phyloP scores from a whole-genome alignment of 352 stramenopile genomes.

The Globisporangium irregulare region DNA sequence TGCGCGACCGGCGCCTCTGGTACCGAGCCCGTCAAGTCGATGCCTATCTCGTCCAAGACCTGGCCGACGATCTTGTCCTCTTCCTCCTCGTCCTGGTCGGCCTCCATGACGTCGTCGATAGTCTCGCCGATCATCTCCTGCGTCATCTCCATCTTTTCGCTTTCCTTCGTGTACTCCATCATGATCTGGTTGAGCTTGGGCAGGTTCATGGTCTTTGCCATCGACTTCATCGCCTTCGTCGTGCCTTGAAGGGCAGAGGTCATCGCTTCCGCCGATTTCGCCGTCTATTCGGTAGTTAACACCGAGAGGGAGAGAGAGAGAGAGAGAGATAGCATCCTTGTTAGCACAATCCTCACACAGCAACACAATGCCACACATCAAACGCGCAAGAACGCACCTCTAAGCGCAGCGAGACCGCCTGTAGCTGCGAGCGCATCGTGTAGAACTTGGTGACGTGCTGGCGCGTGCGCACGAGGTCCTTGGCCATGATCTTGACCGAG shows the following conservation, averaged over 20 bases:
- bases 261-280: slow-evolving; percentile 97
- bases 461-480: slow-evolving; percentile 94
- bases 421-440: slow-evolving; percentile 96
- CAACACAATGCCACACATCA: background rate
- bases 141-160: slow-evolving; percentile 97
- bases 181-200: slow-evolving; percentile 97
- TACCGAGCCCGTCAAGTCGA: slow-evolving; percentile 91
- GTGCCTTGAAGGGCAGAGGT: slow-evolving; percentile 80
- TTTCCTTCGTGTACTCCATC: slow-evolving; percentile 97
- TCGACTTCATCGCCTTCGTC: slow-evolving; percentile 80
- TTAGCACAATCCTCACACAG: background rate
- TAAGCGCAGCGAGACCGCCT: slow-evolving; percentile 92
- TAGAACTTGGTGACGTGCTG: slow-evolving; percentile 98
- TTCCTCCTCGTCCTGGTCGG: slow-evolving; percentile 94
- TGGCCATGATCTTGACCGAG: slow-evolving; percentile 97
- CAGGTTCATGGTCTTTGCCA: slow-evolving; percentile 96
- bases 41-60: slow-evolving; percentile 97
- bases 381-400: slow-evolving; percentile 32
- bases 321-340: background rate
- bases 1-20: slow-evolving; percentile 83
- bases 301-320: background rate
- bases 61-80: slow-evolving; percentile 96
- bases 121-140: slow-evolving; percentile 98
- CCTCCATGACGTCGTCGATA: slow-evolving; percentile 96
- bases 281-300: slow-evolving; percentile 61